These are phyloP conservation scores for Alternaria triticimaculans DNA, from an alignment of 2,329 filamentous ascomycete species.

Conservation along the genomic window DNA sequence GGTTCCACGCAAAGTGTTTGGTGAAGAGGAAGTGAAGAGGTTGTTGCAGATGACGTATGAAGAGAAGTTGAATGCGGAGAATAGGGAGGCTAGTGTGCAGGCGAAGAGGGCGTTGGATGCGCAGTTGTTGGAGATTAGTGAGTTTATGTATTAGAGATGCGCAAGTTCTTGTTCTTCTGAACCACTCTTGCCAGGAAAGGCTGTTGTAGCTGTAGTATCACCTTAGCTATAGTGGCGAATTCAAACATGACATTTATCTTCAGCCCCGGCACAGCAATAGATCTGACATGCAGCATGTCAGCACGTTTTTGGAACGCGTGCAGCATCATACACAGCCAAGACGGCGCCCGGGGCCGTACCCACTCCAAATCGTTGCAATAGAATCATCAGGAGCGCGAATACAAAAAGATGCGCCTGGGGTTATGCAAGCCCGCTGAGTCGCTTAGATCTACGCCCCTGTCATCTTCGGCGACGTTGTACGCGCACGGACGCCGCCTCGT, in stretches of 20 bases:
- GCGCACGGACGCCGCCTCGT: no score
- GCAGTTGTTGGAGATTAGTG: slow-evolving; percentile 72
- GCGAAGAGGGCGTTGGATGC: slow-evolving; percentile 75
- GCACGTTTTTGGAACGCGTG: neutral
- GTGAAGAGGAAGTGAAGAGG: slow-evolving; percentile 49
- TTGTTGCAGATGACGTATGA: slow-evolving; percentile 52
- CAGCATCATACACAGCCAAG: neutral
- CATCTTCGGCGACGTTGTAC: neutral
- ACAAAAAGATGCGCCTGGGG: neutral
- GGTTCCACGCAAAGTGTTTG: slow-evolving; percentile 40
- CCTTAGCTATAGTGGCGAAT: neutral
- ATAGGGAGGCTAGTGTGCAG: slow-evolving; percentile 68
- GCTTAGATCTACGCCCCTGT: no score
- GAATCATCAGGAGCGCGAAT: no score
- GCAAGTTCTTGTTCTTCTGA: neutral
- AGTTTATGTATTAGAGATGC: slow-evolving; percentile 65
- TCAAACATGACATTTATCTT: neutral
- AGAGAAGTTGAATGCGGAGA: slow-evolving; percentile 65
- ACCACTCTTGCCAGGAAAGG: neutral
- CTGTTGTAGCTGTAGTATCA: neutral
- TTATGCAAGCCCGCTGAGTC: no score
- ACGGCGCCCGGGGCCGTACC: neutral
- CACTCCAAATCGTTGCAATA: neutral
- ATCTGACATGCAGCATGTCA: neutral
- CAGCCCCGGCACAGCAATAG: neutral